Conservation (phyloP, 495 filamentous ascomycete species). For the Aspergillus biplanus region DNA sequence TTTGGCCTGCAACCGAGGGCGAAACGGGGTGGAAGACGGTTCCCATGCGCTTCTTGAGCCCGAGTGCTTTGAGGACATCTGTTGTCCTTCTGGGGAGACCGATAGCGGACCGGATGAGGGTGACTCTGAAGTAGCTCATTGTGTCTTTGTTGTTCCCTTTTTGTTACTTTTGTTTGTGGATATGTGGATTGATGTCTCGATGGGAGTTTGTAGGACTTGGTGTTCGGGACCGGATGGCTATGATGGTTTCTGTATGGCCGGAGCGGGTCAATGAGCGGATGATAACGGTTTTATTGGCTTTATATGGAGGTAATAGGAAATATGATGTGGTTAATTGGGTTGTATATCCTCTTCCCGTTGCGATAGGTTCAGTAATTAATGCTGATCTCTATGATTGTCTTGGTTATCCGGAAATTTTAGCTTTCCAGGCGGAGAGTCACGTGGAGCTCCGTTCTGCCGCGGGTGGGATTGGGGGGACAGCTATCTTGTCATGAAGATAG, state of each 20-base stretch:
- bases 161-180: not conserved
- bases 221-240: not conserved
- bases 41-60: constrained; percentile 81
- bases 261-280: too few species aligned
- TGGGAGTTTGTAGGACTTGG: not conserved
- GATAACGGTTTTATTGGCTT: too few species aligned
- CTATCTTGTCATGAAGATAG: not conserved
- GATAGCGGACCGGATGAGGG: constrained; percentile 89
- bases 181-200: not conserved
- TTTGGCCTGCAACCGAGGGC: constrained; percentile 84
- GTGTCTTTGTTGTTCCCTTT: constrained; percentile 23
- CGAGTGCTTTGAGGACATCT: constrained; percentile 86
- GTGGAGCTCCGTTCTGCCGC: constrained; percentile 26
- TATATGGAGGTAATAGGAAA: too few species aligned
- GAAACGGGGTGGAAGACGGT: constrained; percentile 93
- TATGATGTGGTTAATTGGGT: too few species aligned
- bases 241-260: too few species aligned
- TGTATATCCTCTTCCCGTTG: not conserved
- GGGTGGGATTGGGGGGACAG: not conserved
- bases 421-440: constrained; percentile 32
- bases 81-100: constrained; percentile 81
- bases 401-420: constrained; percentile 23
- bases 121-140: constrained; percentile 96
- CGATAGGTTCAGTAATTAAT: not conserved
- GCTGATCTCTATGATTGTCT: not conserved